Percentiles rank a stretch among this genome's conserved stretches.
These are phyloP conservation scores for Rhizopogon rudus DNA, from an alignment of 768 basidiomycete species.

Conservation along the genomic window DNA sequence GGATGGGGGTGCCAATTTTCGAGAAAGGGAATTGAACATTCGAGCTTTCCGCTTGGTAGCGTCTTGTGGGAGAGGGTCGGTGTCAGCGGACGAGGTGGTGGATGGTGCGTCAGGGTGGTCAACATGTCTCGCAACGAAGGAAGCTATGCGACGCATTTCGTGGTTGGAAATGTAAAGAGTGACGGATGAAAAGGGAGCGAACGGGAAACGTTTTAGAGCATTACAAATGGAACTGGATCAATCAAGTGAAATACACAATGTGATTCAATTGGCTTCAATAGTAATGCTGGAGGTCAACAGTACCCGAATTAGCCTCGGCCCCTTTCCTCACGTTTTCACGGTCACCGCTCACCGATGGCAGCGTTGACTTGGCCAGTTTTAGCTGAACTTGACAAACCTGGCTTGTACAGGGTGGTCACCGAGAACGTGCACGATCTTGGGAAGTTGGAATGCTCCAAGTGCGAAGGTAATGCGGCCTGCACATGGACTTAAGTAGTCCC, in stretches of 20 bases:
- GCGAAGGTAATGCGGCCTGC: background rate
- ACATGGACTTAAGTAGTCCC: constrained; percentile 1
- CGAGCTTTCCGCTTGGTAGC: constrained; percentile 18
- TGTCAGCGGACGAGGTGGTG: constrained; percentile 11
- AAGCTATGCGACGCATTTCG: constrained; percentile 61
- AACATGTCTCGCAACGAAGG: constrained; percentile 39
- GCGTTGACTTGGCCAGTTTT: background rate
- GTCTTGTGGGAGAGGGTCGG: constrained; percentile 6
- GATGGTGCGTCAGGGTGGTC: constrained; percentile 22
- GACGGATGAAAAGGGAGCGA: constrained; percentile 5
- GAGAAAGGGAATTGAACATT: constrained; percentile 22
- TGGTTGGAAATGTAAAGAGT: constrained; percentile 21
- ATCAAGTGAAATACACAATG: constrained; percentile 7
- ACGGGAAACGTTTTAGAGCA: constrained; percentile 19
- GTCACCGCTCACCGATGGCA: constrained; percentile 1
- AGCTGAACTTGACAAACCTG: background rate
- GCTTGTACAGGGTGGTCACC: background rate
- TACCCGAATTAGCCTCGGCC: constrained; percentile 4
- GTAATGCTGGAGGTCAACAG: background rate
- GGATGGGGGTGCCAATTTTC: constrained; percentile 20
- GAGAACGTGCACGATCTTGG: background rate
- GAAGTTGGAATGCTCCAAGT: background rate
- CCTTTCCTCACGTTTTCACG: background rate
- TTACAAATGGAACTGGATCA: constrained; percentile 31
- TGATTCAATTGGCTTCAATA: background rate